A percentile compares a stretch with the other conserved stretches of the same genome.
Conservation (phyloP, 2,329 filamentous ascomycete species). For the Chalaropsis thielavioides region DNA sequence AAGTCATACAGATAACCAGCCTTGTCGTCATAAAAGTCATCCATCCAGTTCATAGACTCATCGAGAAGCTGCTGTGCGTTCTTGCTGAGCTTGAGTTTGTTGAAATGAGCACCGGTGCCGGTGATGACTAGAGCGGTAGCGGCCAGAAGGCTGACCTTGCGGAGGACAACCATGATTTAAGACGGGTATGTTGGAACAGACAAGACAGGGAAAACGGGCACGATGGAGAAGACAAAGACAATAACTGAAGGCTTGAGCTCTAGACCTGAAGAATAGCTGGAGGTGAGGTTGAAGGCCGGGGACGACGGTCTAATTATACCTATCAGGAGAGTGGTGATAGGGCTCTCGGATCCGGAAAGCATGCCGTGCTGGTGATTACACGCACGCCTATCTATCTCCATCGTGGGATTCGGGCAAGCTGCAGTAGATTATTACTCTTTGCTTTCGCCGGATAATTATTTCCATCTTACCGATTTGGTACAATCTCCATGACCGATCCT, state of each 20-base stretch:
- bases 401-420: not conserved
- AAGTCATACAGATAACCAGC: slow-evolving; percentile 41
- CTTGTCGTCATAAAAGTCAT: slow-evolving; percentile 37
- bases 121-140: not conserved
- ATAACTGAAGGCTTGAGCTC: not conserved
- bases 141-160: slow-evolving; percentile 7
- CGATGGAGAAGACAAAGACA: not conserved
- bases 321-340: not conserved
- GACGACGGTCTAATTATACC: not conserved
- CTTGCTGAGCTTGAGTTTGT: slow-evolving; percentile 4
- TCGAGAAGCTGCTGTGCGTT: slow-evolving; percentile 26
- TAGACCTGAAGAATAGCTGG: not conserved
- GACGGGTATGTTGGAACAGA: not conserved
- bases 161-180: not conserved
- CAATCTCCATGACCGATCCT: not conserved
- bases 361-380: not conserved
- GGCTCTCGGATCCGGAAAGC: not conserved
- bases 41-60: slow-evolving; percentile 41
- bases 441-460: not conserved
- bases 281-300: not conserved
- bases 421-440: not conserved
- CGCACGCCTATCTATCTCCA: not conserved
- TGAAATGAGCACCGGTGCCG: not conserved
- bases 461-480: not conserved
- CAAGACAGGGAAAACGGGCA: not conserved